Evolutionary conservation across 2,329 filamentous ascomycete species (phyloP), one percentile per base, ranked within the genome.

Genomic region (Aspergillus sp.): DNA sequence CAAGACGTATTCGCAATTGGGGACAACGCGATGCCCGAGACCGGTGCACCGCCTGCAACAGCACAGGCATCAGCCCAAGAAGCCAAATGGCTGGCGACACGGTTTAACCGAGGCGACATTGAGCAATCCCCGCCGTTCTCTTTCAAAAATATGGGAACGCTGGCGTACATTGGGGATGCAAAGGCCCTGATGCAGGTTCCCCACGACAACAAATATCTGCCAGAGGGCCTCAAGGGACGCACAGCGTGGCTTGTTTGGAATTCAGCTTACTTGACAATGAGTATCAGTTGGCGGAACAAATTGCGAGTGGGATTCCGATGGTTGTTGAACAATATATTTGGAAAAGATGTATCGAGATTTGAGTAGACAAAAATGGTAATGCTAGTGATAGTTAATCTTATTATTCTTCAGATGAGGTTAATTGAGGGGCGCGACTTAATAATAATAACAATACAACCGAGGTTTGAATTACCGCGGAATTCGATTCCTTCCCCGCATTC

Each of bases 31-130:
- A 70, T 73, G 49, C 64, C 74, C 1, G 76, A 79, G 55, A 71
- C 63, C 3, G 74, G 73, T 1, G 59, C 66, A 0, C 77, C 69
- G 1, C 79, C 79, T 0, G 77, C 78, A 0, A 82, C 79, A 1
- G 78, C 79, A 2, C 79, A 81, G 58, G 78, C 79, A 1, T 76
- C 78, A 0, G 72, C 69, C 11, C 79, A 82, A 54, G 77, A 82
- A 57, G 78, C 78, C 0, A 66, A 69, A 26, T 82, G 78, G 78
- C 67, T 83, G 0, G 75, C 74, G 0, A 72, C 73, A 42, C 68
- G 69, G 2, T 58, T 82, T 27, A 82, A 82, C 56, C 70, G 72
- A 33, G 61, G 61, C n/a, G 70, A 78, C 34, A 43, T 67, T 1
- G 47, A 50, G 33, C 46, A 44, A 4, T 47, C 50, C 2, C 45